Evolutionary conservation across 345 rosid species (phyloP), one percentile per base, ranked within the genome.

Genomic region (Populus alba): DNA sequence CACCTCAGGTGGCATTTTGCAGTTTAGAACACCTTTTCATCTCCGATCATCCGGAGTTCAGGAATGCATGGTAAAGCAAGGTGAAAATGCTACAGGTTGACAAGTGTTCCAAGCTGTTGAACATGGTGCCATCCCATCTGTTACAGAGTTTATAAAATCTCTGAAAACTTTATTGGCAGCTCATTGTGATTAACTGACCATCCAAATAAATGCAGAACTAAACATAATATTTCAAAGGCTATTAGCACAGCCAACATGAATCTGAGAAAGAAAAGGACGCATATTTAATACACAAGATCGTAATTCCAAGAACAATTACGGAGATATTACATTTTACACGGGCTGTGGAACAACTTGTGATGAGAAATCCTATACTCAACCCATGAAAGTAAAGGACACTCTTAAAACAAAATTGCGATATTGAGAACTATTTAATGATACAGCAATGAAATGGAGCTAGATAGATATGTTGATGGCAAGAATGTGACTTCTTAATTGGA

Each of bases 351-450:
- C 38, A 66, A 57, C 51, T 25, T 18, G 51, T 38, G 23, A 65
- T 11, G 15, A 49, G 6, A 11, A 74, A 62, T 63, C 17, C 37
- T 63, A 53, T 20, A 41, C 72, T 51, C 57, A 5, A 38, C 18
- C 66, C 18, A 33, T 4, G 5, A 37, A 79, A 70, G 35, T 8
- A 57, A 74, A 31, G 27, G n/a, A 25, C 51, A 53, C 13, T 51
- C 53, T 4, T 22, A 39, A 72, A 55, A 71, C 45, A 59, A 81
- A 76, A 77, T 29, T 47, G 41, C 51, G 22, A 43, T 75, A 5
- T 16, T 31, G 63, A 23, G 18, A 11, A 53, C 33, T 18, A 20
- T 51, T 51, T 18, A 51, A 51, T 20, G 6, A 18, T 51, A 51
- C 59, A 51, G 9, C n/a, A 18, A 51, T 17, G 59, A 51, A 51